A percentile compares a stretch with the other conserved stretches of the same genome.
Evolutionary conservation across 2,329 filamentous ascomycete species (phyloP).

Genomic region (Bipolaris bicolor): DNA sequence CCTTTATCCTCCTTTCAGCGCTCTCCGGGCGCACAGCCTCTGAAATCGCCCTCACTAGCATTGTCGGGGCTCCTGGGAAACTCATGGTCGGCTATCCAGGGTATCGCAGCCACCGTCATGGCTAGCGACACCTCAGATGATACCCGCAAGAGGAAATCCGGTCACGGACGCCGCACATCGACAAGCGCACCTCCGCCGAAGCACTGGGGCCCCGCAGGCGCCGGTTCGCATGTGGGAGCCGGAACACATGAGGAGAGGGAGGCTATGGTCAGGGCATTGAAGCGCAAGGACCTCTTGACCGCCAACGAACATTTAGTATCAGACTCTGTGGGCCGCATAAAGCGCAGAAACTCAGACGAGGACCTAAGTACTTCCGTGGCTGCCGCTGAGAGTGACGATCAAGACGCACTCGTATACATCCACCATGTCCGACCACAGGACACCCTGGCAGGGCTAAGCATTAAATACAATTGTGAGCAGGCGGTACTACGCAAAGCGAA

Average conservation of each 20-base stretch:
- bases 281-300: conserved; percentile 56
- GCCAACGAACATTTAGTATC: conserved; percentile 50
- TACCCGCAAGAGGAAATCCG: conserved; percentile 38
- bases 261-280: conserved; percentile 56
- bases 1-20: conserved; percentile 36
- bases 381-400: conserved; percentile 64
- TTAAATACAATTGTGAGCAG: conserved; percentile 86
- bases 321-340: conserved; percentile 58
- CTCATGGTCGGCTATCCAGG: conserved; percentile 57
- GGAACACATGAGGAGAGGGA: conserved; percentile 56
- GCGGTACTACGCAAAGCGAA: conserved; percentile 86
- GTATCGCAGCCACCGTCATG: conserved; percentile 57
- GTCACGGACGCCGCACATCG: conserved; percentile 37
- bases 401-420: conserved; percentile 85
- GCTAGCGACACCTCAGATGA: conserved; percentile 46
- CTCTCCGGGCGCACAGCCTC: conserved; percentile 30
- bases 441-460: conserved; percentile 87
- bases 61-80: conserved; percentile 56
- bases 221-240: conserved; percentile 49
- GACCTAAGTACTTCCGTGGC: conserved; percentile 54
- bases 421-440: conserved; percentile 84
- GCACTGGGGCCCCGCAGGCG: conserved; percentile 56
- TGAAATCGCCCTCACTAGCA: conserved; percentile 33
- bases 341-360: conserved; percentile 74
- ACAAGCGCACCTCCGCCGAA: conserved; percentile 50